Percentiles rank a stretch among this genome's conserved stretches.
These are phyloP conservation scores for Nakazawaea populi DNA, from an alignment of 805 yeast species.

Conservation along the genomic window DNA sequence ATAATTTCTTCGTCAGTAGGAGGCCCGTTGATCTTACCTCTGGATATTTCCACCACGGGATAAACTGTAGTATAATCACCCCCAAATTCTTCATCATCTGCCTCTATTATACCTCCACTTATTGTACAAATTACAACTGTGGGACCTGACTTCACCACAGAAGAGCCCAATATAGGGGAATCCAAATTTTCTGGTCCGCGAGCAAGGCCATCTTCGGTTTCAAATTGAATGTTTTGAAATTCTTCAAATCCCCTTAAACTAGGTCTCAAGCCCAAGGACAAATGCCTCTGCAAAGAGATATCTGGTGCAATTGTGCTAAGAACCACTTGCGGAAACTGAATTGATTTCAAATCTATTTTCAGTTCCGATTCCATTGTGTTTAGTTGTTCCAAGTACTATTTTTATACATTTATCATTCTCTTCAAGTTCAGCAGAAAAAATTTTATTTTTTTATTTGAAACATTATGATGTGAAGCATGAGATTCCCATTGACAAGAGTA, in stretches of 20 bases:
- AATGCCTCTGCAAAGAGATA: slow-evolving; percentile 70
- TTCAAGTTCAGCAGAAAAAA: not conserved
- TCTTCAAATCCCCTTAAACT: slow-evolving; percentile 65
- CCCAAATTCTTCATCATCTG: slow-evolving; percentile 34
- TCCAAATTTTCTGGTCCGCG: slow-evolving; percentile 24
- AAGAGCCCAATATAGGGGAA: slow-evolving; percentile 51
- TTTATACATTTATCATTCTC: not conserved
- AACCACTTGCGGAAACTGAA: slow-evolving; percentile 75
- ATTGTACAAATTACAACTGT: slow-evolving; percentile 69
- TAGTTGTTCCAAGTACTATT: not conserved
- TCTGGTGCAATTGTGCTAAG: slow-evolving; percentile 85
- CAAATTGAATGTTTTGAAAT: slow-evolving; percentile 51
- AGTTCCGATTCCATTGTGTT: not conserved
- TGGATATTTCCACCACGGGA: slow-evolving; percentile 70
- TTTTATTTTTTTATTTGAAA: not conserved
- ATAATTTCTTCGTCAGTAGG: slow-evolving; percentile 86
- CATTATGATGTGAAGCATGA: no score
- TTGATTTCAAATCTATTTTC: slow-evolving; percentile 28
- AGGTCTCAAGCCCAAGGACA: slow-evolving; percentile 73
- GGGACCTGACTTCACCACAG: slow-evolving; percentile 64
- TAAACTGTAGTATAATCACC: slow-evolving; percentile 40
- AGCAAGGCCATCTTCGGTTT: slow-evolving; percentile 30
- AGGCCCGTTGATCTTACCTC: slow-evolving; percentile 67
- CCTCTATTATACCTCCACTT: slow-evolving; percentile 61
- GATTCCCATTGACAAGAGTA: no score